Conservation (phyloP, 192 early-diverging fungal species). For the Coemansia erecta region DNA sequence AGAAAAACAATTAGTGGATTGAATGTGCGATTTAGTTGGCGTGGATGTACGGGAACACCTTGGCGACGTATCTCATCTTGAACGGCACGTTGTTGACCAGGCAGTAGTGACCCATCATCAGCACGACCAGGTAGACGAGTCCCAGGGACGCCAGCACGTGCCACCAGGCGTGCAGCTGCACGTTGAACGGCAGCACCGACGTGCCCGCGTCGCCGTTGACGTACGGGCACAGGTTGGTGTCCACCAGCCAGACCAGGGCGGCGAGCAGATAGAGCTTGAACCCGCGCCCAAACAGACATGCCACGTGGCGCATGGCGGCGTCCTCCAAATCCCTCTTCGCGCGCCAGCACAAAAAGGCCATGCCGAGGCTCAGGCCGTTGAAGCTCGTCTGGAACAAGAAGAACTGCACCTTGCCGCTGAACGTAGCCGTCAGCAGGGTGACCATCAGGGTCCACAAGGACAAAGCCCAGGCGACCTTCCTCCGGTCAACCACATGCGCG, state of each 20-base stretch:
- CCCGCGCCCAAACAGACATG: constrained; percentile 34
- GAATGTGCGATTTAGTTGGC: no score
- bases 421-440: constrained; percentile 42
- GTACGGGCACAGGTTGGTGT: constrained; percentile 47
- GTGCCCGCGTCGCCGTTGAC: constrained; percentile 44
- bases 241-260: constrained; percentile 34
- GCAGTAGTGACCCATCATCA: constrained; percentile 56
- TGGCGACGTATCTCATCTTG: constrained; percentile 26
- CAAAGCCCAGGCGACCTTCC: constrained; percentile 38
- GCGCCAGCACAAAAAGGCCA: constrained; percentile 40
- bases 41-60: constrained; percentile 43
- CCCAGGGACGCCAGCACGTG: constrained; percentile 61
- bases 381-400: constrained; percentile 52
- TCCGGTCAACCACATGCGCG: constrained; percentile 24
- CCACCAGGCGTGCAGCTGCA: constrained; percentile 67
- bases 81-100: constrained; percentile 34
- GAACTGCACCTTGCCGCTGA: constrained; percentile 50
- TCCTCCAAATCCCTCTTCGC: constrained; percentile 33
- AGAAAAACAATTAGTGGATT: no score
- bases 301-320: constrained; percentile 30
- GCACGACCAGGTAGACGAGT: constrained; percentile 56
- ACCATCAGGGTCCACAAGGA: constrained; percentile 41
- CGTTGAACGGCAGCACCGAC: constrained; percentile 53
- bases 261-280: constrained; percentile 31
- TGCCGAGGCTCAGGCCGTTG: constrained; percentile 25